A percentile compares a stretch with the other conserved stretches of the same genome.
Evolutionary conservation across 495 filamentous ascomycete genomes (phyloP).

Genomic region (Daldinia loculata): DNA sequence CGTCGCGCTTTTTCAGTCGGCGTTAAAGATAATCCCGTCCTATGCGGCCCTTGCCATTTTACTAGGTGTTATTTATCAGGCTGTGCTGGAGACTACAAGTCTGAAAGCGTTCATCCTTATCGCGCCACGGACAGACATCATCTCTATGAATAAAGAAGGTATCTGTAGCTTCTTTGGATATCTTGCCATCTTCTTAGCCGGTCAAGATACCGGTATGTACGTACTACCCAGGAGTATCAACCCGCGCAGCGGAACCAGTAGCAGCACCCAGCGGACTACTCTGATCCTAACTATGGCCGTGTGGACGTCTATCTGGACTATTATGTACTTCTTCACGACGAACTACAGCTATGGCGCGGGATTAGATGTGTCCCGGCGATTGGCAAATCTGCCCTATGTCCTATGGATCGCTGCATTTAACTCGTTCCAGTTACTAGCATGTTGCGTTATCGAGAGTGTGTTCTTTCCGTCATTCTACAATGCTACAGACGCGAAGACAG

Average conservation of each 20-base stretch:
- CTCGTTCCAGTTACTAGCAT: slow-evolving; percentile 76
- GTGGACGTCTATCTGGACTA: slow-evolving; percentile 71
- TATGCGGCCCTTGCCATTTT: slow-evolving; percentile 75
- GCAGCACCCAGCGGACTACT: slow-evolving; percentile 54
- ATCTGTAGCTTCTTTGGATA: slow-evolving; percentile 94
- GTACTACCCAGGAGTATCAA: slow-evolving; percentile 71
- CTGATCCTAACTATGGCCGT: slow-evolving; percentile 67
- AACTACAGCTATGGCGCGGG: slow-evolving; percentile 73
- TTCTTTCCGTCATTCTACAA: slow-evolving; percentile 78
- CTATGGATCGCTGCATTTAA: slow-evolving; percentile 94
- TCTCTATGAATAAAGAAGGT: slow-evolving; percentile 93
- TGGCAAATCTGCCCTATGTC: slow-evolving; percentile 94
- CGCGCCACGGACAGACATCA: slow-evolving; percentile 76
- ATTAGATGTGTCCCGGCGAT: slow-evolving; percentile 80
- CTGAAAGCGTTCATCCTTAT: slow-evolving; percentile 85
- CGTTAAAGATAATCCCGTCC: slow-evolving; percentile 68
- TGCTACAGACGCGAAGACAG: slow-evolving; percentile 56
- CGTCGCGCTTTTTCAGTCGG: slow-evolving; percentile 82
- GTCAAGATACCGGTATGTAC: slow-evolving; percentile 80
- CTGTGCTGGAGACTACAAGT: slow-evolving; percentile 75
- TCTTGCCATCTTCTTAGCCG: slow-evolving; percentile 91
- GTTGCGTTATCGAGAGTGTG: slow-evolving; percentile 76
- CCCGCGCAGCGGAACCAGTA: slow-evolving; percentile 46
- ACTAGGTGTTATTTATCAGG: slow-evolving; percentile 72
- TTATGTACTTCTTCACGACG: slow-evolving; percentile 71